Conservation (phyloP, 2,329 filamentous ascomycete species). For the Camillea tinctor region DNA sequence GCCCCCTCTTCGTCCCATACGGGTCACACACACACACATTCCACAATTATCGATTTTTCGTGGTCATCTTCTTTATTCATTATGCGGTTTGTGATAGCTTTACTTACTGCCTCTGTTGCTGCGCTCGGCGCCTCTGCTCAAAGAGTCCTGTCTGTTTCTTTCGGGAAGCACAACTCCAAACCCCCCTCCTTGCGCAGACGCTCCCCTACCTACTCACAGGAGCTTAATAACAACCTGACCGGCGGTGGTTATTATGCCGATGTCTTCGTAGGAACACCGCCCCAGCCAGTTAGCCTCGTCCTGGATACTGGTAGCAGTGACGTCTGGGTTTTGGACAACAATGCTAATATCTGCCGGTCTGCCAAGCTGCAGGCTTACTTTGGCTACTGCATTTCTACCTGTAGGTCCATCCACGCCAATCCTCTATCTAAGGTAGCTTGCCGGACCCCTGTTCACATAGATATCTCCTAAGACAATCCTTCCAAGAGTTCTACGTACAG, state of each 20-base stretch:
- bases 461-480: conserved; percentile 37
- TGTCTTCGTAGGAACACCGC: conserved; percentile 58
- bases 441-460: not conserved
- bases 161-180: conserved; percentile 15
- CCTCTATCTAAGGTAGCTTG: not conserved
- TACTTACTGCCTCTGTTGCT: not conserved
- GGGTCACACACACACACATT: no score
- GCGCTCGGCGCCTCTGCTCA: conserved; percentile 13
- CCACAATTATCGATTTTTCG: not conserved
- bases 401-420: conserved; percentile 29
- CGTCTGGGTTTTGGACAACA: conserved; percentile 51
- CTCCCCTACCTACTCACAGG: conserved; percentile 34
- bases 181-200: conserved; percentile 19
- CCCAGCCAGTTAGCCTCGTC: conserved; percentile 52
- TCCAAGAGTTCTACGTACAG: conserved; percentile 48
- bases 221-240: conserved; percentile 52
- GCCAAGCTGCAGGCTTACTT: conserved; percentile 33
- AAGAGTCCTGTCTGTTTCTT: conserved; percentile 27
- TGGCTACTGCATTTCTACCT: conserved; percentile 40
- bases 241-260: conserved; percentile 57
- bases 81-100: not conserved
- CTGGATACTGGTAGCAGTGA: conserved; percentile 65
- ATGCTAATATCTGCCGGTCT: conserved; percentile 41
- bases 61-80: conserved; percentile 9
- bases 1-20: not conserved